These are phyloP conservation scores for Penicillium bovifimosum DNA, from an alignment of 495 filamentous ascomycete genomes.

Conservation along the genomic window DNA sequence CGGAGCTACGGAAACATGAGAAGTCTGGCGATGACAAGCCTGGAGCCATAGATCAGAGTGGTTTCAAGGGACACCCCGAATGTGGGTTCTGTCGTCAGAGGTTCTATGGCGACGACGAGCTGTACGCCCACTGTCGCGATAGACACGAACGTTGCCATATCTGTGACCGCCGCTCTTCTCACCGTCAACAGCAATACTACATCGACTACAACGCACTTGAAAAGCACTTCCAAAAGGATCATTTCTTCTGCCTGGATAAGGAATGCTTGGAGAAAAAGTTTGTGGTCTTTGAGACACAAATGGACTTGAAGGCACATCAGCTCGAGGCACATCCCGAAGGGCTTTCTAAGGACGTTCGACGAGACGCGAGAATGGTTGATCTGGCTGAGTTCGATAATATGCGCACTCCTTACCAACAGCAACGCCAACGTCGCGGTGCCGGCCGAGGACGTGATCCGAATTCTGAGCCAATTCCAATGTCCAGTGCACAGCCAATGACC, in stretches of 20 bases:
- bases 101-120: conserved; percentile 94
- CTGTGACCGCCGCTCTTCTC: conserved; percentile 69
- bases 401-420: conserved; percentile 64
- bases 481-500: conserved; percentile 74
- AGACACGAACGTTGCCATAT: conserved; percentile 94
- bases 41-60: conserved; percentile 85
- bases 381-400: conserved; percentile 74
- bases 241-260: conserved; percentile 76
- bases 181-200: conserved; percentile 80
- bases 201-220: conserved; percentile 79
- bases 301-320: conserved; percentile 89
- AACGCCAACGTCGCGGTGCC: conserved; percentile 52
- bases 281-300: conserved; percentile 89
- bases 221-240: conserved; percentile 77
- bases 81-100: conserved; percentile 87
- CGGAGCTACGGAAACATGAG: conserved; percentile 81
- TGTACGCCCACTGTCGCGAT: conserved; percentile 85
- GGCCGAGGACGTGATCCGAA: conserved; percentile 72
- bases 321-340: conserved; percentile 70
- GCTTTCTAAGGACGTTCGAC: conserved; percentile 73
- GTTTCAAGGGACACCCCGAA: conserved; percentile 92
- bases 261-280: conserved; percentile 97
- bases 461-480: conserved; percentile 68
- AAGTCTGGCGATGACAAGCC: conserved; percentile 86
- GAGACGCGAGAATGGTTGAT: conserved; percentile 82